Base-by-base conservation (phyloP, 2,329 filamentous ascomycete species). In the Pyrenophora teres region DNA sequence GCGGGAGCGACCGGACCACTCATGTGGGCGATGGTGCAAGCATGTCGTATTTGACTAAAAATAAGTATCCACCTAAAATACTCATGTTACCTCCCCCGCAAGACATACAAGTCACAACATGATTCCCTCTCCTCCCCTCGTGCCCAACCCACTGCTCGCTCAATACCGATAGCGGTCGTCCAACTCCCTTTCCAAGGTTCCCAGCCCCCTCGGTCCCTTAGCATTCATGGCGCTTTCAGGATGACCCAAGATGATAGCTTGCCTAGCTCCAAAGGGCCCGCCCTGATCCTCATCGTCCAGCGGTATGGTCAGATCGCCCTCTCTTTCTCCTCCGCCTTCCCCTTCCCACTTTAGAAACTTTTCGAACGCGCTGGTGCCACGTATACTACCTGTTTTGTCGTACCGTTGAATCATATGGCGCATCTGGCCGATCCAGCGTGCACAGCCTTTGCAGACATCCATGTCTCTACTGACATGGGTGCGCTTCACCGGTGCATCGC, bases 401-500 rank as follows among this genome's bases (percentile, higher is more conserved):
- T 63, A 70, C 25, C 62, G 44, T 15, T 52, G 57, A 31, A 73
- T 45, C 68, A 73, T 69, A 36, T 43, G 59, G 40, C 65, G 57
- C 68, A 73, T 72, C 15, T 67, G 55, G 23, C 54, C 52, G 4
- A 73, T 57, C 57, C 63, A 64, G 46, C 53, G 52, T 46, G 51
- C 55, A 33, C 70, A 73, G 19, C 56, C 56, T 37, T 67, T 65
- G 35, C 70, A 73, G 2, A 73, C 67, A 3, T 60, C 54, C 57
- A 66, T 65, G 4, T 60, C 52, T 2, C 57, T 53, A 36, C 57
- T 69, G 12, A 68, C 63, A 15, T 62, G 48, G 9, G 61, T 65
- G 36, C 62, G 54, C 50, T 57, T 58, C 7, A 40, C 57, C 9
- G 62, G 53, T 4, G 46, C 46, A 6, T 47, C 46, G 35, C 69